Percentiles rank a stretch among this genome's conserved stretches.
Conservation (phyloP, 768 basidiomycete genomes). For the Crassisporium funariophilum region DNA sequence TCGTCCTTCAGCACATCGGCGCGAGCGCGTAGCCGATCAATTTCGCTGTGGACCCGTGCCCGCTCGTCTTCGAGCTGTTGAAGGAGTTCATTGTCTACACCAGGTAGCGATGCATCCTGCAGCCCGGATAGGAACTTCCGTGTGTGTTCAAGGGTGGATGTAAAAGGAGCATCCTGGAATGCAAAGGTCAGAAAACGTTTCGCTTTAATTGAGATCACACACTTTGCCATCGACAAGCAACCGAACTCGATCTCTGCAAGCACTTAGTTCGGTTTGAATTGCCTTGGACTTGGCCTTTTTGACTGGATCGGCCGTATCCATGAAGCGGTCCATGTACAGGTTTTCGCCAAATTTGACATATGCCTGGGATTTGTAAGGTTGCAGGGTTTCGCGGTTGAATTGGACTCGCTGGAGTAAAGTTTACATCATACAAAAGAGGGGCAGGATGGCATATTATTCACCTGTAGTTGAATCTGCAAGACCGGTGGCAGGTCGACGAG, state of each 20-base stretch:
- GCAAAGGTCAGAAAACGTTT: slow-evolving; percentile 6
- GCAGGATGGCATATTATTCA: slow-evolving; percentile 31
- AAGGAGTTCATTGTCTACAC: slow-evolving; percentile 63
- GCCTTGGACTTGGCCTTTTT: slow-evolving; percentile 73
- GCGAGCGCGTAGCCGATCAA: slow-evolving; percentile 53
- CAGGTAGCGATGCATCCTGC: slow-evolving; percentile 43
- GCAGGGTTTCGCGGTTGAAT: slow-evolving; percentile 89
- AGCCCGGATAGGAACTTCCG: slow-evolving; percentile 58
- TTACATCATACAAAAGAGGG: not conserved
- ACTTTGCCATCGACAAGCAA: slow-evolving; percentile 76
- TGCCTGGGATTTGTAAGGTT: slow-evolving; percentile 94
- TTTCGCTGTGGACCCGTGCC: slow-evolving; percentile 51
- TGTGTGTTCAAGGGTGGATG: slow-evolving; percentile 55
- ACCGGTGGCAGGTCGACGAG: slow-evolving; percentile 87
- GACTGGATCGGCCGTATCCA: slow-evolving; percentile 69
- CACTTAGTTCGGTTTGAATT: slow-evolving; percentile 66
- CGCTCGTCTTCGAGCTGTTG: slow-evolving; percentile 56
- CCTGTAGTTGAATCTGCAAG: slow-evolving; percentile 95
- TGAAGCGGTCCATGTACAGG: slow-evolving; percentile 89
- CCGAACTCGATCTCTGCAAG: slow-evolving; percentile 67
- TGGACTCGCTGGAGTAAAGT: slow-evolving; percentile 70
- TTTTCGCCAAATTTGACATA: slow-evolving; percentile 90
- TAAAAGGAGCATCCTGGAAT: slow-evolving; percentile 61
- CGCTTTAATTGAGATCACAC: slow-evolving; percentile 10
- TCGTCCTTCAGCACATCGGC: slow-evolving; percentile 61